A percentile compares a stretch with the other conserved stretches of the same genome.
phyloP scores from a whole-genome alignment of 2,329 filamentous ascomycete genomes.

The Monilinia vaccinii-corymbosi region DNA sequence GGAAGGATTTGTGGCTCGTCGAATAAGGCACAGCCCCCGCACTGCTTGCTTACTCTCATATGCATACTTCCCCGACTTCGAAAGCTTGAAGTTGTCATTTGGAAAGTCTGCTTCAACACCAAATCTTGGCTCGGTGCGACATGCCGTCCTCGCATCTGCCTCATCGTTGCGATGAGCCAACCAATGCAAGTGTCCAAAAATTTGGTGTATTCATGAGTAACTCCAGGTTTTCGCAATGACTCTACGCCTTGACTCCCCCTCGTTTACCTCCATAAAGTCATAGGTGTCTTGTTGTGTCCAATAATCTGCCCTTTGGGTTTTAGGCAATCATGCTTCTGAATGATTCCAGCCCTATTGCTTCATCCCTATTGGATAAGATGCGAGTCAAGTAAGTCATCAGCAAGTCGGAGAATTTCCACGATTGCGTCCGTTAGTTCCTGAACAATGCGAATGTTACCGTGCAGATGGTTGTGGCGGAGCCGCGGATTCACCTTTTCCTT shows the following conservation, averaged over 20 bases:
- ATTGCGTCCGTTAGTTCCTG: not conserved
- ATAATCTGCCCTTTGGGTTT: not conserved
- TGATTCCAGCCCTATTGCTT: not conserved
- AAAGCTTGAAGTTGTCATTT: not conserved
- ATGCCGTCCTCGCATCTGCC: not conserved
- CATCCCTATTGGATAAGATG: not conserved
- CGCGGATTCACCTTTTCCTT: not conserved
- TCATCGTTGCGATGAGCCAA: not conserved
- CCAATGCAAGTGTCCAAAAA: not conserved
- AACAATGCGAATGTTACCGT: not conserved
- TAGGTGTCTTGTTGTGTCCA: not conserved
- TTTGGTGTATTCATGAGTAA: not conserved
- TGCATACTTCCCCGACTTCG: not conserved
- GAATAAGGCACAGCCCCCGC: not conserved
- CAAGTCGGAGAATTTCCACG: not conserved
- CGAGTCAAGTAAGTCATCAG: not conserved
- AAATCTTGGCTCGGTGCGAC: not conserved
- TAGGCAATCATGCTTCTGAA: slow-evolving; percentile 3
- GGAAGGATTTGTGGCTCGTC: not conserved
- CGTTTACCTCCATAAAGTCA: not conserved
- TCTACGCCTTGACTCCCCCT: slow-evolving; percentile 4
- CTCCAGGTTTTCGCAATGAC: not conserved
- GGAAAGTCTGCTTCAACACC: not conserved
- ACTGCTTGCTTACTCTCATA: not conserved
- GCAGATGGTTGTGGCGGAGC: not conserved